Evolutionary conservation across 148 eudicot species (phyloP).

Genomic region (Limonium bicolor): DNA sequence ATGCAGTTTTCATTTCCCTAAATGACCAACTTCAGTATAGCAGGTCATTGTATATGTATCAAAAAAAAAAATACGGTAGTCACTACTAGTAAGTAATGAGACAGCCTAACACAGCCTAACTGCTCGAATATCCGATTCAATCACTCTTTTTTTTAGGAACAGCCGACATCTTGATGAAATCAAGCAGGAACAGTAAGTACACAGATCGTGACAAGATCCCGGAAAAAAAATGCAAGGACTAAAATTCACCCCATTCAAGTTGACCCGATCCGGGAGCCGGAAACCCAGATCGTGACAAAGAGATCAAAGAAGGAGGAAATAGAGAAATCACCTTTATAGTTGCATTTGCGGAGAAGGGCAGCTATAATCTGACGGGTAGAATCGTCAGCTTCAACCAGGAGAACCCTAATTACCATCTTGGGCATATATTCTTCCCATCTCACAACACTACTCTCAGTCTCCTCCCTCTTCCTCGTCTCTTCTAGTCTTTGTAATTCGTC

Average conservation of each 20-base stretch:
- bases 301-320: not conserved
- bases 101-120: too few species aligned
- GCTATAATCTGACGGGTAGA: constrained; percentile 44
- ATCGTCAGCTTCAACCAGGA: constrained; percentile 57
- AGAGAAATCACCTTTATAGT: constrained; percentile 34
- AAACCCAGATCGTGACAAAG: too few species aligned
- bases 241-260: not conserved
- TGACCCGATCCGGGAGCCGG: too few species aligned
- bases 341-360: constrained; percentile 43
- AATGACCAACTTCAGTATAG: too few species aligned
- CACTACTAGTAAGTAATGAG: too few species aligned
- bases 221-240: not conserved
- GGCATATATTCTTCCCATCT: constrained; percentile 35
- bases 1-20: too few species aligned
- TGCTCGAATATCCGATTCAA: too few species aligned
- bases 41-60: too few species aligned
- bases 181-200: not conserved
- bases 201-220: not conserved
- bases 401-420: constrained; percentile 29
- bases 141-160: too few species aligned
- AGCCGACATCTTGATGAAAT: too few species aligned
- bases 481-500: constrained; percentile 8
- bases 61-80: too few species aligned
- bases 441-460: constrained; percentile 8
- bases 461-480: constrained; percentile 2